Evolutionary conservation across 2,329 filamentous ascomycete genomes (phyloP).

Genomic region (Diplodia seriata): DNA sequence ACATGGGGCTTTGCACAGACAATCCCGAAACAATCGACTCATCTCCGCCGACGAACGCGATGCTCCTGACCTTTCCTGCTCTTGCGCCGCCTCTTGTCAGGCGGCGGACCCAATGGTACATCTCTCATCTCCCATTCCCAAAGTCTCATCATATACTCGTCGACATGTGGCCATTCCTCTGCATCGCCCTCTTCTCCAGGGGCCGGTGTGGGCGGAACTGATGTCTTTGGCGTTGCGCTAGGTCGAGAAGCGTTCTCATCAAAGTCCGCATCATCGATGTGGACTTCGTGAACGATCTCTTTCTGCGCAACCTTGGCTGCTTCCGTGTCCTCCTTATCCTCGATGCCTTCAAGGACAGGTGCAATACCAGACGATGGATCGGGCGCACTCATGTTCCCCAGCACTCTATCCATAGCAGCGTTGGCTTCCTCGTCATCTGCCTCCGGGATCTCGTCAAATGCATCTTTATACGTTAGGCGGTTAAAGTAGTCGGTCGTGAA

Average conservation of each 20-base stretch:
- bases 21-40: background rate
- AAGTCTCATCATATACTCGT: slow-evolving; percentile 31
- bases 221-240: slow-evolving; percentile 36
- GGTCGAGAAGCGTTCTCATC: slow-evolving; percentile 41
- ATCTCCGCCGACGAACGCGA: slow-evolving; percentile 30
- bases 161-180: slow-evolving; percentile 25
- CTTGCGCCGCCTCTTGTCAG: slow-evolving; percentile 30
- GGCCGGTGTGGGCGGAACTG: slow-evolving; percentile 29
- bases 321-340: slow-evolving; percentile 89
- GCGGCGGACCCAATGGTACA: slow-evolving; percentile 29
- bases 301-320: slow-evolving; percentile 88
- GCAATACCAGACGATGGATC: slow-evolving; percentile 69
- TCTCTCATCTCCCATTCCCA: slow-evolving; percentile 32
- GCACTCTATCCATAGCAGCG: slow-evolving; percentile 83
- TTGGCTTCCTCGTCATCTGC: slow-evolving; percentile 58
- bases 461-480: slow-evolving; percentile 72
- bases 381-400: slow-evolving; percentile 55
- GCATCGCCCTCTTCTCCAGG: slow-evolving; percentile 1
- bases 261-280: slow-evolving; percentile 54
- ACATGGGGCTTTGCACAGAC: background rate
- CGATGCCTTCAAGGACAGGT: slow-evolving; percentile 82
- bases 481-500: slow-evolving; percentile 98
- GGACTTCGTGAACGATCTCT: slow-evolving; percentile 72
- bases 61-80: slow-evolving; percentile 30
- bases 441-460: slow-evolving; percentile 62